phyloP scores from a whole-genome alignment of 768 basidiomycete genomes.

The Naganishia randhawae region DNA sequence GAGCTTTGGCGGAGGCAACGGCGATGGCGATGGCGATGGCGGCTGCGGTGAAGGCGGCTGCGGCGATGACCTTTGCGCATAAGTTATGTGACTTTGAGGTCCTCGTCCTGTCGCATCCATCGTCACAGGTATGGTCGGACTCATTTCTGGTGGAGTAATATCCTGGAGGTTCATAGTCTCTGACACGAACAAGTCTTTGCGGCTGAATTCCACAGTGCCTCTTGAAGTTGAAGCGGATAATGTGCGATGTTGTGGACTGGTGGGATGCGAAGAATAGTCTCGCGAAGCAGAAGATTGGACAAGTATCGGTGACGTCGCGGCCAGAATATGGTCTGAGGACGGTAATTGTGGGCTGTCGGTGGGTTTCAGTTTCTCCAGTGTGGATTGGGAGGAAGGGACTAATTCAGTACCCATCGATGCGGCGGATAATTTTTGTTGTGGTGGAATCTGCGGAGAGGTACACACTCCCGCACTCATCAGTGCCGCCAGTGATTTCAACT shows the following conservation, averaged over 20 bases:
- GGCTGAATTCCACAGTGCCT: background rate
- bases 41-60: background rate
- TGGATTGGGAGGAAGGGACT: no score
- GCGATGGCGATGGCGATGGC: background rate
- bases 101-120: background rate
- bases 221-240: background rate
- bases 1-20: background rate
- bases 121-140: background rate
- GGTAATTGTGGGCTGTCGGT: background rate
- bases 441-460: no score
- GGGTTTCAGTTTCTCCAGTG: background rate
- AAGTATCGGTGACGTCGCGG: background rate
- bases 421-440: no score
- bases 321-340: background rate
- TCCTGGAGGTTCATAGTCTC: no score
- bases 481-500: background rate
- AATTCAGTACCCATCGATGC: no score
- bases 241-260: background rate
- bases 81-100: background rate
- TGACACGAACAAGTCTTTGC: no score
- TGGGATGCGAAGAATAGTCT: background rate
- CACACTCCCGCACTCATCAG: background rate
- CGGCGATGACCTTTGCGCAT: background rate
- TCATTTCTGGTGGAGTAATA: background rate
- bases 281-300: background rate